Evolutionary conservation across 2,329 filamentous ascomycete genomes (phyloP), one percentile per base, ranked within the genome.

Genomic region (Hypomyces rosellus): DNA sequence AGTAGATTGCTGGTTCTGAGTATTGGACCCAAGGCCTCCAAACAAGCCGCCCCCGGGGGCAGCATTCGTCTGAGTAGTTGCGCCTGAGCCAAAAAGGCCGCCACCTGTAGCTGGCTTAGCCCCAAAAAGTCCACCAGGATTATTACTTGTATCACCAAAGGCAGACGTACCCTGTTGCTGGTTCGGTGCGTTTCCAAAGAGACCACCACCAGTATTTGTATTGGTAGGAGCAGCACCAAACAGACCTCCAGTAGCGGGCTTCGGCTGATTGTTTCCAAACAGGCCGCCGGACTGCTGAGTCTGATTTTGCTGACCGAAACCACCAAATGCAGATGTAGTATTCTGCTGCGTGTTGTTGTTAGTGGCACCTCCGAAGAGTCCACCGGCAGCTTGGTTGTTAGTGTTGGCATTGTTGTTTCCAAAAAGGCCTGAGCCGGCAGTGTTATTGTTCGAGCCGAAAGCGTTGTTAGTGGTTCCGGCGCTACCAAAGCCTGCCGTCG

Each of bases 201-300:
- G 63, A 5, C 73, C 66, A 16, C 65, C 65, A 15, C 69, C 69
- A 9, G 69, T 68, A 34, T 63, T 64, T 16, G 69, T 64, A 30
- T 48, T 53, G 40, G 52, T 48, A 15, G 53, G 47, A 13, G 50
- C 46, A 46, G 48, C 47, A 14, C 77, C 77, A 51, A 68, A 68
- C 13, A 63, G 55, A 38, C 64, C 56, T 14, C 68, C 66, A 2
- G 63, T 61, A 13, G 65, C 65, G 14, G 64, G 64, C 53, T 67
- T 71, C 52, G 66, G 68, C 54, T 75, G 72, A 18, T 61, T 67
- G 53, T 63, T 67, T 16, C 75, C 77, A 54, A 80, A 78, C 18
- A 77, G 61, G 12, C 71, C 70, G 34, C 63, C 67, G 33, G 64
- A 61, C 34, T 65, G 66, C 40, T 66, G 64, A 6, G 50, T 53